Percentiles rank a stretch among this genome's conserved stretches.
Evolutionary conservation across 305 asterid genomes (phyloP).

Genomic region (Fraxinus sp.): DNA sequence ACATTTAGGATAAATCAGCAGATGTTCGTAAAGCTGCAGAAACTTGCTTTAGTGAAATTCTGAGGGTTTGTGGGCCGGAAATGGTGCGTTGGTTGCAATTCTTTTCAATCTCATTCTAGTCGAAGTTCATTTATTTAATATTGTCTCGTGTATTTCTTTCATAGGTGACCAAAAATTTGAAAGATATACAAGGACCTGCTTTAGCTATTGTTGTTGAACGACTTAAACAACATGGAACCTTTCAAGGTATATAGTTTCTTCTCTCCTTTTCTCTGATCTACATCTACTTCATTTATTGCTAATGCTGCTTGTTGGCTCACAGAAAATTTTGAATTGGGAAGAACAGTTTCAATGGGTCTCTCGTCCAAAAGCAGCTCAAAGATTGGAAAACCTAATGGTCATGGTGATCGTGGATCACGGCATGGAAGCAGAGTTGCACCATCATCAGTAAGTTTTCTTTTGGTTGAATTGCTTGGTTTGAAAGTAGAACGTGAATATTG

Average conservation of each 20-base stretch:
- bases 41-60: conserved; percentile 74
- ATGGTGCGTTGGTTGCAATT: conserved; percentile 48
- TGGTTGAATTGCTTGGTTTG: conserved; percentile 24
- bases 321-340: conserved; percentile 65
- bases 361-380: conserved; percentile 65
- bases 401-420: conserved; percentile 58
- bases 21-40: conserved; percentile 99
- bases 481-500: conserved; percentile 4
- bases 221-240: conserved; percentile 64
- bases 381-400: conserved; percentile 64
- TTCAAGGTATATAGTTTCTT: conserved; percentile 53
- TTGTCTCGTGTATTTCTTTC: conserved; percentile 3
- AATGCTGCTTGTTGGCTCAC: conserved; percentile 28
- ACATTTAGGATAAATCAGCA: conserved; percentile 86
- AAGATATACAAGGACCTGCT: conserved; percentile 93
- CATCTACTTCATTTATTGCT: conserved; percentile 20
- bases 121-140: neutral
- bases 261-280: conserved; percentile 5
- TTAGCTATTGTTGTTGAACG: conserved; percentile 88
- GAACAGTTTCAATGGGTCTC: conserved; percentile 50
- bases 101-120: conserved; percentile 12
- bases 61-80: conserved; percentile 95
- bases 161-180: conserved; percentile 85
- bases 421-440: conserved; percentile 75
- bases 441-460: conserved; percentile 62